Conservation (phyloP, 1,284 basidiomycete species). For the Sphaerobolus stellatus region DNA sequence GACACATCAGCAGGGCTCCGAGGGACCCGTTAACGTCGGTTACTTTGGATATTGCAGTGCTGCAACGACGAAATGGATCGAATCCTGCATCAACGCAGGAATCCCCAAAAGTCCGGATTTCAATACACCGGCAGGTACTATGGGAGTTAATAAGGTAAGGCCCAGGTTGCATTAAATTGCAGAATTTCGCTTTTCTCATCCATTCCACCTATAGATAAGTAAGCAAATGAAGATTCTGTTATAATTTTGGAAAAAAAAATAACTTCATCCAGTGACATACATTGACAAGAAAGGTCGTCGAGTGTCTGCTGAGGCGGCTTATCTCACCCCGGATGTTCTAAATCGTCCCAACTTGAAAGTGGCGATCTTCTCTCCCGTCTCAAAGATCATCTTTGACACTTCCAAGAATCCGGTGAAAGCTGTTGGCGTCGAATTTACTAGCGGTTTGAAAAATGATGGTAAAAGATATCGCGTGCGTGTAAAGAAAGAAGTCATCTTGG, state of each 20-base stretch:
- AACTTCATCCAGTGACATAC: conserved; percentile 1
- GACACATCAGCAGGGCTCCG: background rate
- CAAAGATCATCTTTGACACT: conserved; percentile 18
- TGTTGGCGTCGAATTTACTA: conserved; percentile 19
- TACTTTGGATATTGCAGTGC: conserved; percentile 40
- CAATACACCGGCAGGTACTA: conserved; percentile 47
- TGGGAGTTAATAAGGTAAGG: conserved; percentile 54
- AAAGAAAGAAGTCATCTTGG: conserved; percentile 18
- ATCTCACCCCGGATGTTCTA: conserved; percentile 20
- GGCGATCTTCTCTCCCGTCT: conserved; percentile 14
- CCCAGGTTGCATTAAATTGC: background rate
- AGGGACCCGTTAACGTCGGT: conserved; percentile 32
- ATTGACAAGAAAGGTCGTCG: conserved; percentile 9
- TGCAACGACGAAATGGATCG: conserved; percentile 44
- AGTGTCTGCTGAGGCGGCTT: conserved; percentile 16
- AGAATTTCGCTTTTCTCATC: background rate
- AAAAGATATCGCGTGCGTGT: conserved; percentile 13
- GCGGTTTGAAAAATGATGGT: conserved; percentile 1
- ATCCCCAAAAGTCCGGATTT: conserved; percentile 52
- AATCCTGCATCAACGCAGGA: conserved; percentile 46
- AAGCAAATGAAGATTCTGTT: conserved; percentile 5
- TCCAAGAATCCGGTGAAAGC: conserved; percentile 12
- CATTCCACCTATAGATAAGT: conserved; percentile 6
- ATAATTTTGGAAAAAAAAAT: background rate
- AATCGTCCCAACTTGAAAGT: conserved; percentile 22